Conservation (phyloP, 192 early-diverging fungal genomes). For the Pecoramyces ruminantium region DNA sequence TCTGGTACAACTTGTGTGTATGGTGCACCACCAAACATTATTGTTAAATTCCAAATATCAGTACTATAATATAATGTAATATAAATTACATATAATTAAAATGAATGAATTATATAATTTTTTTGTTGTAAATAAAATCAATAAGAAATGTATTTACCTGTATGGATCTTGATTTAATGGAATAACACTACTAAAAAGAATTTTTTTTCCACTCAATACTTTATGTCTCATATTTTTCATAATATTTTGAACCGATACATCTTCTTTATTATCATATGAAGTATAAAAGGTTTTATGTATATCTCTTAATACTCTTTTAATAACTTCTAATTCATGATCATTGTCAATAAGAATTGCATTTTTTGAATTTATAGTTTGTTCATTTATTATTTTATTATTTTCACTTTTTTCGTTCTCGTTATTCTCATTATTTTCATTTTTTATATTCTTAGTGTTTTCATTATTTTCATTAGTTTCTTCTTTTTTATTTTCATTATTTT, state of each 20-base stretch:
- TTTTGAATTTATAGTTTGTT: constrained; percentile 8
- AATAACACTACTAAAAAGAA: constrained; percentile 74
- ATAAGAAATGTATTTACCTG: constrained; percentile 8
- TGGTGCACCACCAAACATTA: constrained; percentile 68
- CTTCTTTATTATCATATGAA: background rate
- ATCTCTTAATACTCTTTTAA: background rate
- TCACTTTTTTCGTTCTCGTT: background rate
- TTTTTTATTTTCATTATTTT: no score
- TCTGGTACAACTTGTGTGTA: constrained; percentile 28
- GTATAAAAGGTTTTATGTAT: constrained; percentile 6
- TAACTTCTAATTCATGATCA: constrained; percentile 12
- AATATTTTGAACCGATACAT: constrained; percentile 14
- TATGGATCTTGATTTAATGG: constrained; percentile 33
- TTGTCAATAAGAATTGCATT: background rate
- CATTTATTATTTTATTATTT: background rate
- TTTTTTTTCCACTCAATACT: constrained; percentile 43
- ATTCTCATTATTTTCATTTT: no score
- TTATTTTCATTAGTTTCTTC: no score
- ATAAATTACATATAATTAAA: no score
- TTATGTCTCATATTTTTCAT: constrained; percentile 36
- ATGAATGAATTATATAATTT: no score
- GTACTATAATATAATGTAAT: constrained; percentile 20
- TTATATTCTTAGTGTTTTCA: no score
- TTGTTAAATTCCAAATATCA: constrained; percentile 68
- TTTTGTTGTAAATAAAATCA: no score